A percentile compares a stretch with the other conserved stretches of the same genome.
These are phyloP conservation scores for Beta lomatogona DNA, from an alignment of 179 eudicot species.

Conservation along the genomic window DNA sequence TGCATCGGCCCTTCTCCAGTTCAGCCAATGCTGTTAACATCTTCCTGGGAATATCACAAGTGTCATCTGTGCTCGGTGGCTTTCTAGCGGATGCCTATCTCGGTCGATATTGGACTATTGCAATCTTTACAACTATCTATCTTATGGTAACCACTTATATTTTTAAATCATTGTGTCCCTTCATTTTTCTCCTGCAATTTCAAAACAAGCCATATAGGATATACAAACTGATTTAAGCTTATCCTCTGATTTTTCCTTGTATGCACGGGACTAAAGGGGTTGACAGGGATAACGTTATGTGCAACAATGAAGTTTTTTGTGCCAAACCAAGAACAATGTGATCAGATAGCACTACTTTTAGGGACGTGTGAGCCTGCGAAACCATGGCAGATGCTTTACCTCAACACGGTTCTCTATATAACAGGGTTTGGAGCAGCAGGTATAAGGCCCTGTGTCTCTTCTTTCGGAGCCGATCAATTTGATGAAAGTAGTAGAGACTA, in stretches of 20 bases:
- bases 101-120: conserved; percentile 93
- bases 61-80: conserved; percentile 85
- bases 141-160: conserved; percentile 53
- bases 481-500: conserved; percentile 72
- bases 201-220: background rate
- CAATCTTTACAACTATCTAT: conserved; percentile 81
- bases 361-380: conserved; percentile 80
- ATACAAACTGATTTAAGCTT: background rate
- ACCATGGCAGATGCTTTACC: conserved; percentile 83
- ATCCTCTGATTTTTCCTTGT: background rate
- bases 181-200: background rate
- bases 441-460: conserved; percentile 87
- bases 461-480: conserved; percentile 92
- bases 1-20: conserved; percentile 85
- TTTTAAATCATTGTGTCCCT: background rate
- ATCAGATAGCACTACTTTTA: conserved; percentile 58
- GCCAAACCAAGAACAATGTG: conserved; percentile 78
- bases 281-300: conserved; percentile 73
- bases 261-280: conserved; percentile 47
- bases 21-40: conserved; percentile 85
- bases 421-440: conserved; percentile 96
- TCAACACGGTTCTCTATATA: conserved; percentile 61
- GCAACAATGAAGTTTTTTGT: conserved; percentile 64
- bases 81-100: conserved; percentile 92
- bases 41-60: conserved; percentile 90